Conservation (phyloP, 1,284 basidiomycete species). For the Ganoderma lucidum region DNA sequence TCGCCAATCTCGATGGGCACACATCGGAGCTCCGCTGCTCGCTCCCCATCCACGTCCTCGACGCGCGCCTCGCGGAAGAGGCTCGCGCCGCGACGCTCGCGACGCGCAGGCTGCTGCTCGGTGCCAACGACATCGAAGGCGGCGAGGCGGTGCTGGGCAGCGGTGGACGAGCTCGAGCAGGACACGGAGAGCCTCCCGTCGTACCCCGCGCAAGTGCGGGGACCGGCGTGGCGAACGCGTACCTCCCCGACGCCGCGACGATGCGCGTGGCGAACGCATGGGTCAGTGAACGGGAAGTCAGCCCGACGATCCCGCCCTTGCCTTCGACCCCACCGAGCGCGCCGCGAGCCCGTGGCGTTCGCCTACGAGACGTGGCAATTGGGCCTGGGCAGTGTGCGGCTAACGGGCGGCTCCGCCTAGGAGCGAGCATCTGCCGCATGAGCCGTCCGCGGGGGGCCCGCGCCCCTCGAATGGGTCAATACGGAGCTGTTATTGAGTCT, state of each 20-base stretch:
- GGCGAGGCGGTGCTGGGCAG: conserved; percentile 39
- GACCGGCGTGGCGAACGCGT: conserved; percentile 91
- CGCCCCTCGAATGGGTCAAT: conserved; percentile 80
- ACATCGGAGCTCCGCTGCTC: conserved; percentile 92
- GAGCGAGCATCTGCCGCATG: conserved; percentile 41
- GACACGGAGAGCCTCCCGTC: conserved; percentile 64
- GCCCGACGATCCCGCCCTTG: conserved; percentile 41
- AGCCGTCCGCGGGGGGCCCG: conserved; percentile 35
- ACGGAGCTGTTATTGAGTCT: conserved; percentile 81
- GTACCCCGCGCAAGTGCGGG: conserved; percentile 85
- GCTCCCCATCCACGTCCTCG: conserved; percentile 85
- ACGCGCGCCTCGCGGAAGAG: conserved; percentile 76
- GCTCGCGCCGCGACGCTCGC: conserved; percentile 73
- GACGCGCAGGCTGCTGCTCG: conserved; percentile 70
- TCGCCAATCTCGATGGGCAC: conserved; percentile 88
- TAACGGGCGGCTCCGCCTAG: conserved; percentile 20
- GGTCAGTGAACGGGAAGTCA: conserved; percentile 52
- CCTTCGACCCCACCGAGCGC: conserved; percentile 35
- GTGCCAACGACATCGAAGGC: conserved; percentile 21
- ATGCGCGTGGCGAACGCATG: conserved; percentile 74
- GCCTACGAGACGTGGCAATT: conserved; percentile 39
- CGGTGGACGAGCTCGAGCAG: conserved; percentile 12
- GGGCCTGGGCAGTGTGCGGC: conserved; percentile 15
- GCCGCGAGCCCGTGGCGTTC: conserved; percentile 40
- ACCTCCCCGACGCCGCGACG: conserved; percentile 66